Conservation (phyloP, 164 flowering plant species). For the Saururus chinensis region DNA sequence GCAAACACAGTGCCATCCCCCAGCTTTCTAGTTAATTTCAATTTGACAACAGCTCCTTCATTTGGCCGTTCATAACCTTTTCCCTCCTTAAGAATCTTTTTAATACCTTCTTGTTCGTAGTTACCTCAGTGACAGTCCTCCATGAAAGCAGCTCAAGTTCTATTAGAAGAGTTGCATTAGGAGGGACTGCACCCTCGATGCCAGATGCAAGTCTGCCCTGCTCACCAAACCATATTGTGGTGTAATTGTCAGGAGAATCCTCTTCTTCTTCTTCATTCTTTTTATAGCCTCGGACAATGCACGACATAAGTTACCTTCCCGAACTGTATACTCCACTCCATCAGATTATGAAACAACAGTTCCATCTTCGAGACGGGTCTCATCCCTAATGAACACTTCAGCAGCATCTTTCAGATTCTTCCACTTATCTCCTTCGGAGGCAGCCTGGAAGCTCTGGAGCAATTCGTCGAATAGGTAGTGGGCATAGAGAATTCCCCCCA, state of each 20-base stretch:
- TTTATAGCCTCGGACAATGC: conserved; percentile 77
- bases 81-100: conserved; percentile 86
- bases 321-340: conserved; percentile 72
- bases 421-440: conserved; percentile 87
- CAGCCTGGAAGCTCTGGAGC: conserved; percentile 11
- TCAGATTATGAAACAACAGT: too few species aligned
- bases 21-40: conserved; percentile 69
- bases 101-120: conserved; percentile 66
- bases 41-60: too few species aligned
- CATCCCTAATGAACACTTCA: conserved; percentile 82
- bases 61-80: too few species aligned
- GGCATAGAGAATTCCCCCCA: too few species aligned
- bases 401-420: conserved; percentile 89
- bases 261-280: conserved; percentile 94
- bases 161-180: conserved; percentile 56
- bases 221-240: conserved; percentile 96
- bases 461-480: too few species aligned
- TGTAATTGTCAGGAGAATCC: conserved; percentile 62
- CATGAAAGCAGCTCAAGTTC: too few species aligned
- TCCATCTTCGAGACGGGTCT: conserved; percentile 75
- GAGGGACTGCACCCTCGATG: conserved; percentile 53
- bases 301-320: conserved; percentile 78
- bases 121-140: conserved; percentile 76
- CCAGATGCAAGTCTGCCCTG: conserved; percentile 55
- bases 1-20: conserved; percentile 70